Base-by-base conservation (phyloP, 2,329 filamentous ascomycete genomes). In the Periconia macrospinosa region DNA sequence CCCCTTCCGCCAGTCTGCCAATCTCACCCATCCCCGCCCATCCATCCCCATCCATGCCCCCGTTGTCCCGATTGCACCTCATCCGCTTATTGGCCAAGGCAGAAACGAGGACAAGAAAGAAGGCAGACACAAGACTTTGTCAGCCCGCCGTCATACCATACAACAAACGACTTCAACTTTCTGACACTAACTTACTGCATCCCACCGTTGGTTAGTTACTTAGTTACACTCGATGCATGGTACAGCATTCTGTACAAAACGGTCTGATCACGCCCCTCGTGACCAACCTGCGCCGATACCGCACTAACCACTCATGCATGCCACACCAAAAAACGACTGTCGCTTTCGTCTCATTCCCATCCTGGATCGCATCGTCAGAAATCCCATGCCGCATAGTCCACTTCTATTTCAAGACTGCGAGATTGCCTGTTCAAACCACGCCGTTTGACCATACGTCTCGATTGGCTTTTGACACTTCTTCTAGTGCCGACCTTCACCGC, bases 41-140 rank as follows among this genome's bases (percentile, higher is more conserved):
- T 46, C 54, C 51, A 37, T 45, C 50, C 50, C 41, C 46, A 11
- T 18, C 23, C 20, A n/a, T 14, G 47, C 20, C 46, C 57, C 54
- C 55, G 33, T 42, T 51, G 53, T 58, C 58, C 50, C n/a, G n/a
- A n/a, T n/a, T n/a, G n/a, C n/a, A n/a, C n/a, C n/a, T n/a, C n/a
- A n/a, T n/a, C n/a, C n/a, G n/a, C n/a, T 52, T 56, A 56, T 60
- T 50, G 45, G 44, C 50, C 60, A 52, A 60, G 58, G 57, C 63
- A 60, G 46, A 58, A 42, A 55, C 46, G 41, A 52, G 51, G 55
- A 57, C 33, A 37, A 37, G 33, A 13, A 45, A 45, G 23, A 30
- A 15, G 43, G 43, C 20, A 45, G 30, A 14, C 33, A 5, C n/a
- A n/a, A n/a, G n/a, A n/a, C n/a, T 14, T 13, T n/a, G 33, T n/a